A percentile compares a stretch with the other conserved stretches of the same genome.
phyloP scores from a whole-genome alignment of 768 basidiomycete genomes.

The Trametes cubensis region DNA sequence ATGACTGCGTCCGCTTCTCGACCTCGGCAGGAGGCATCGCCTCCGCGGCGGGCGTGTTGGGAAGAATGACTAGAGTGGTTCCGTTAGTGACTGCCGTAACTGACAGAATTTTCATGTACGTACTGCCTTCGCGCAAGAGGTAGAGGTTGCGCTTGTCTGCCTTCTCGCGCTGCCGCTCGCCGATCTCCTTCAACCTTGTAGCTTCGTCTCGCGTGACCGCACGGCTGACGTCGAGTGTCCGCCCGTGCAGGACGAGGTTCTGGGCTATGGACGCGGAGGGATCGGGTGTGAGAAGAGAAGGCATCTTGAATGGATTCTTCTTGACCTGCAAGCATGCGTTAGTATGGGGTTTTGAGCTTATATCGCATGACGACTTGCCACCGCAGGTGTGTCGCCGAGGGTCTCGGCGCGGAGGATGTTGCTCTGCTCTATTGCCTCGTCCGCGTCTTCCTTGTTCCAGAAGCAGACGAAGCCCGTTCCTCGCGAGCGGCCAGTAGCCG shows the following conservation, averaged over 20 bases:
- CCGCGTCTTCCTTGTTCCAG: constrained; percentile 91
- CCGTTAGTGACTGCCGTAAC: background rate
- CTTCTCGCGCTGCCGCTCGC: constrained; percentile 83
- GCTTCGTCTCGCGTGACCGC: constrained; percentile 93
- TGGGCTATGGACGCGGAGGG: constrained; percentile 84
- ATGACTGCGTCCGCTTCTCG: constrained; percentile 83
- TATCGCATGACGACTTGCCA: constrained; percentile 16
- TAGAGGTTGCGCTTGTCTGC: constrained; percentile 96
- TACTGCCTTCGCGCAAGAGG: constrained; percentile 94
- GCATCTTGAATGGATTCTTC: constrained; percentile 85
- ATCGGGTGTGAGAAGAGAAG: constrained; percentile 91
- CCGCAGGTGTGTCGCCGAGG: constrained; percentile 43
- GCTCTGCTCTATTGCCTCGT: constrained; percentile 81
- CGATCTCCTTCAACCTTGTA: constrained; percentile 83
- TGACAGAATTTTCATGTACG: constrained; percentile 31
- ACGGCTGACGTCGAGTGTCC: constrained; percentile 86
- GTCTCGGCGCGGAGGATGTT: constrained; percentile 70
- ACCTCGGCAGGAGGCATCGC: constrained; percentile 73
- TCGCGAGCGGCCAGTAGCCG: constrained; percentile 79
- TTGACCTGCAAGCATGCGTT: constrained; percentile 44
- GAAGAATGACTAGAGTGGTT: constrained; percentile 73
- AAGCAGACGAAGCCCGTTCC: constrained; percentile 98
- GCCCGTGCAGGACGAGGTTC: constrained; percentile 85
- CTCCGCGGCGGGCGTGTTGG: constrained; percentile 80
- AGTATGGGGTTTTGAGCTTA: constrained; percentile 2